Base-by-base conservation (phyloP, 2,329 filamentous ascomycete species). In the Ascomycota sp. region DNA sequence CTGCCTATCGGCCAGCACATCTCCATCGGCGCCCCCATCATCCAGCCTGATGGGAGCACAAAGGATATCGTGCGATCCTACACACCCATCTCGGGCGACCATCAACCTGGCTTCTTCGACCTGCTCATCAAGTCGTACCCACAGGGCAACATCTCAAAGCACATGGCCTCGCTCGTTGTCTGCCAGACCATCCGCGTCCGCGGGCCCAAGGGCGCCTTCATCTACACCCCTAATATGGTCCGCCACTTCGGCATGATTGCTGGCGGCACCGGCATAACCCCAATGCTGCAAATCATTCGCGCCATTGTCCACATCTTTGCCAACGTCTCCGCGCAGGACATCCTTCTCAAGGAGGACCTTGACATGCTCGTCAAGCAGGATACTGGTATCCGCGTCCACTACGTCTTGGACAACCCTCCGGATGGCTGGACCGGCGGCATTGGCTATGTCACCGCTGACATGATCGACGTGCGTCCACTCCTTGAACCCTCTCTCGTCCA, bases 1-100 rank as follows among this genome's bases (percentile, higher is more conserved):
- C 78, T 95, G 26, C 86, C 89, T 41, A 95, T 95, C 60, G 89
- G 89, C 49, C 89, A 98, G 62, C 89, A 98, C 64, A 94, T 98
- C 57, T 94, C 86, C 37, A 82, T 98, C 49, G 81, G 78, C 41
- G 86, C 83, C 32, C 70, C 67, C 33, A 69, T 83, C 36, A 44
- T 55, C 26, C 69, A 75, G 45, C 55, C 61, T 33, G 72, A 80
- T 44, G 82, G 81, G 48, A 65, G 66, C 43, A 62, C 62, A 40
- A 86, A 89, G 59, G 79, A 91, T 48, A 75, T 92, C 39, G 74
- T 91, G 32, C 79, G 83, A 46, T 91, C 81, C 15, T 93, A 93
- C 63, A 93, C 83, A 8, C 83, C 83, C 34, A 82, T 92, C 52
- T 85, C 79, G 27, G 82, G 79, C 42, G 83, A 92, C 58, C 73